A percentile compares a stretch with the other conserved stretches of the same genome.
Conservation (phyloP, 1,139 yeast species). For the Yamadazyma jaroonii region DNA sequence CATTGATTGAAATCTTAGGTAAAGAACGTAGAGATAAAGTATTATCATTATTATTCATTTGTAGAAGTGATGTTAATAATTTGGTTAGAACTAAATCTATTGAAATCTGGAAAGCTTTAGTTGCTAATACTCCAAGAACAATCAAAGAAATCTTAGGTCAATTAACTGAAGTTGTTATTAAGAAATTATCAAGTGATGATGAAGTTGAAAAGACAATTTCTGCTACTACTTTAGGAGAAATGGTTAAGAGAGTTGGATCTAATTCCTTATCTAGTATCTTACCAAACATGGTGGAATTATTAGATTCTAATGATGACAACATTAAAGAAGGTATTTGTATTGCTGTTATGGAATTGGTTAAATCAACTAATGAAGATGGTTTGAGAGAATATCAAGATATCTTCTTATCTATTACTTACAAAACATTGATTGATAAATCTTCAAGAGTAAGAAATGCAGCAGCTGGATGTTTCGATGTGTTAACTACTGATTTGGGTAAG, state of each 20-base stretch:
- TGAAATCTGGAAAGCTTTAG: slow-evolving; percentile 96
- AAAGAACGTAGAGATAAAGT: slow-evolving; percentile 85
- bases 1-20: slow-evolving; percentile 79
- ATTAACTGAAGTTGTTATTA: slow-evolving; percentile 75
- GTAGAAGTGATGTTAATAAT: slow-evolving; percentile 89
- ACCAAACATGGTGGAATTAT: slow-evolving; percentile 76
- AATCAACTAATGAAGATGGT: slow-evolving; percentile 65
- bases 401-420: slow-evolving; percentile 73
- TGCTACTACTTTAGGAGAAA: slow-evolving; percentile 91
- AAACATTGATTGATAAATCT: slow-evolving; percentile 73
- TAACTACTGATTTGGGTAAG: slow-evolving; percentile 80
- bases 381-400: slow-evolving; percentile 64
- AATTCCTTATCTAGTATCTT: slow-evolving; percentile 80
- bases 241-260: slow-evolving; percentile 93
- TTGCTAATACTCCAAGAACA: slow-evolving; percentile 94
- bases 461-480: slow-evolving; percentile 83
- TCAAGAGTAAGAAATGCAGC: slow-evolving; percentile 84
- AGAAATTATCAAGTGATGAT: slow-evolving; percentile 77
- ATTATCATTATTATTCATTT: slow-evolving; percentile 78
- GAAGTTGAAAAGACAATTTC: slow-evolving; percentile 82
- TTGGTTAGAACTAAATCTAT: slow-evolving; percentile 88
- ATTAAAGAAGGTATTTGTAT: slow-evolving; percentile 96
- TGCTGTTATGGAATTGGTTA: slow-evolving; percentile 83
- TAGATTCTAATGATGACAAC: slow-evolving; percentile 61
- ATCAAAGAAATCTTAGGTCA: slow-evolving; percentile 89